These are phyloP conservation scores for Peronosclerospora sorghi DNA, from an alignment of 352 stramenopile genomes.

Conservation along the genomic window DNA sequence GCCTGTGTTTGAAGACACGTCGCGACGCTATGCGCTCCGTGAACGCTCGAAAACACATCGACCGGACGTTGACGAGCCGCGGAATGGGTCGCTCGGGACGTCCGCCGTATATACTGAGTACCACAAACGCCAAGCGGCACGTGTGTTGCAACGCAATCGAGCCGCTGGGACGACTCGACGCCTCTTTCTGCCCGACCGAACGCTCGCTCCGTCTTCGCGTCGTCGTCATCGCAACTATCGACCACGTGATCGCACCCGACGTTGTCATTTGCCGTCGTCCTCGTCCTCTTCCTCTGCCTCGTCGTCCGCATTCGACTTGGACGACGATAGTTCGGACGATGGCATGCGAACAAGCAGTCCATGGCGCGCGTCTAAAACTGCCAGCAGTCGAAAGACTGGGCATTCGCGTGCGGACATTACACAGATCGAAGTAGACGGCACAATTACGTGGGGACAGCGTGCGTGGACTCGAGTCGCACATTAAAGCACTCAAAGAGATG, in stretches of 20 bases:
- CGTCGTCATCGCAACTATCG: constrained; percentile 15
- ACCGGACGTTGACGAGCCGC: constrained; percentile 13
- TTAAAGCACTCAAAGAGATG: constrained; percentile 90
- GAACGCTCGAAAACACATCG: constrained; percentile 61
- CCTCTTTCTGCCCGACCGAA: constrained; percentile 19
- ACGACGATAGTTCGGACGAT: constrained; percentile 56
- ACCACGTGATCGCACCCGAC: constrained; percentile 18
- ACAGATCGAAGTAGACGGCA: constrained; percentile 72
- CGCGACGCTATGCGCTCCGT: constrained; percentile 50
- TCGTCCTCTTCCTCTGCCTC: constrained; percentile 23
- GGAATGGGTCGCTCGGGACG: constrained; percentile 24
- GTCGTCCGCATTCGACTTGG: constrained; percentile 36
- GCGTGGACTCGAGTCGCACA: constrained; percentile 74
- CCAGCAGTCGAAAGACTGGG: constrained; percentile 21
- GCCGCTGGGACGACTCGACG: constrained; percentile 15
- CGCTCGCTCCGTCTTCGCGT: constrained; percentile 13
- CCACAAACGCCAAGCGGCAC: constrained; percentile 47
- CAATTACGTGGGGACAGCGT: constrained; percentile 81
- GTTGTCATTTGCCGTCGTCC: constrained; percentile 30
- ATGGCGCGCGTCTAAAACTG: constrained; percentile 13
- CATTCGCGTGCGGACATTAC: constrained; percentile 63
- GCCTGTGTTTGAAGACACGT: constrained; percentile 8
- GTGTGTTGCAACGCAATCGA: constrained; percentile 13
- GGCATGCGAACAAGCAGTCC: constrained; percentile 49
- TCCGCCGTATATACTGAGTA: constrained; percentile 55